Evolutionary conservation across 148 eudicot genomes (phyloP).

Genomic region (Camellia japonica): DNA sequence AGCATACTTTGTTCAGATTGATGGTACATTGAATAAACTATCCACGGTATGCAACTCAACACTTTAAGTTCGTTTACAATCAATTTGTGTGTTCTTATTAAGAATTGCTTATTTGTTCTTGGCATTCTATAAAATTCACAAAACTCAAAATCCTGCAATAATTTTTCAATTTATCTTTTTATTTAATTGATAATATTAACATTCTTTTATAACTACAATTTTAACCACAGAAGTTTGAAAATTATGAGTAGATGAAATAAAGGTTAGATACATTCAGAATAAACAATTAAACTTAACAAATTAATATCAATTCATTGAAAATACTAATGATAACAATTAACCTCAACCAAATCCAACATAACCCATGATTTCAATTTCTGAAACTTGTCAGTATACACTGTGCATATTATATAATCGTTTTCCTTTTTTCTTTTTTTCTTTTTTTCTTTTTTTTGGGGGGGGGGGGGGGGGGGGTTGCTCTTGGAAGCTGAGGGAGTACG

Average conservation of each 20-base stretch:
- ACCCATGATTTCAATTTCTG: background rate
- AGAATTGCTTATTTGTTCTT: background rate
- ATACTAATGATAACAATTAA: no score
- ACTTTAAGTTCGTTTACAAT: background rate
- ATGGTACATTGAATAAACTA: constrained; percentile 92
- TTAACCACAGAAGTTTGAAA: no score
- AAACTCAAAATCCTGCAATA: no score
- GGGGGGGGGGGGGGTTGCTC: background rate
- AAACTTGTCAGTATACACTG: background rate
- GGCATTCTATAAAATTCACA: no score
- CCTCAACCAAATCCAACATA: background rate
- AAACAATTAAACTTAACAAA: background rate
- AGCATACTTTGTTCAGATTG: constrained; percentile 97
- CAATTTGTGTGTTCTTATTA: background rate
- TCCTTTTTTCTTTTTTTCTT: background rate
- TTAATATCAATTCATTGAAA: background rate
- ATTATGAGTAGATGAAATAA: no score
- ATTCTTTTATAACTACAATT: no score
- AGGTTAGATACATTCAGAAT: no score
- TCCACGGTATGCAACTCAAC: constrained; percentile 61
- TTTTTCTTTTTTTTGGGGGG: no score
- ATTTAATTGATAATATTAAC: no score
- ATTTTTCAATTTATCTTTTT: no score
- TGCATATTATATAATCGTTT: background rate
- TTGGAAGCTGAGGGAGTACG: constrained; percentile 85